Evolutionary conservation across 1,139 yeast species (phyloP), one percentile per base, ranked within the genome.

Genomic region (Trichomonascaceae sp.): DNA sequence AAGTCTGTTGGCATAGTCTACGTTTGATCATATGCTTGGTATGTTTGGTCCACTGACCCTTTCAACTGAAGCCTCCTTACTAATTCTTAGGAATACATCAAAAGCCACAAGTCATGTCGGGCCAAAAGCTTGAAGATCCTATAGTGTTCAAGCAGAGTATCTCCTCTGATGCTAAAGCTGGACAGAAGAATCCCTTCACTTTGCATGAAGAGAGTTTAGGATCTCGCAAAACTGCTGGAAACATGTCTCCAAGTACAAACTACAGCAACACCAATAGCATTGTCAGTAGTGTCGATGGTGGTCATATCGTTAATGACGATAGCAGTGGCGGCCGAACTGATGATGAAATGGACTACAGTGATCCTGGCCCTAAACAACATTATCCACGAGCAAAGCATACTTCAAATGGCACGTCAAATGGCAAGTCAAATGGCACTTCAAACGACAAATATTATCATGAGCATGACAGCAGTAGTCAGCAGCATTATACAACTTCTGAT

Each of bases 111-210:
- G 41, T n/a, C 8, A 36, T 36, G 41, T 36, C 41, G 8, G 41
- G 41, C 15, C 54, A 49, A 20, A 54, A 54, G 36, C 54, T 58
- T 36, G 61, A 58, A 32, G 61, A 56, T 43, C 60, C 60, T 22
- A 57, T 58, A 46, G 59, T 57, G 45, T 58, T 57, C 54, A 52
- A 56, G 39, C 49, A 55, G 17, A 36, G 8, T 13, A 15, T 36
- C 38, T 5, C 9, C 3, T 32, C 38, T 15, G 17, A 36, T 36
- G 41, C 41, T 17, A 13, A 36, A 15, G 19, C 47, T 12, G 19
- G 20, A 6, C 22, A 8, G 10, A 13, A 18, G 45, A 19, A 43
- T 6, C 27, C 30, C 30, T 27, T 24, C n/a, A 22, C 19, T 12
- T 8, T 24, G 38, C 30, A 20, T 45, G 30, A 27, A 45, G 45